Evolutionary conservation across 768 basidiomycete species (phyloP), one percentile per base, ranked within the genome.

Genomic region (Kwoniella newhampshirensis): DNA sequence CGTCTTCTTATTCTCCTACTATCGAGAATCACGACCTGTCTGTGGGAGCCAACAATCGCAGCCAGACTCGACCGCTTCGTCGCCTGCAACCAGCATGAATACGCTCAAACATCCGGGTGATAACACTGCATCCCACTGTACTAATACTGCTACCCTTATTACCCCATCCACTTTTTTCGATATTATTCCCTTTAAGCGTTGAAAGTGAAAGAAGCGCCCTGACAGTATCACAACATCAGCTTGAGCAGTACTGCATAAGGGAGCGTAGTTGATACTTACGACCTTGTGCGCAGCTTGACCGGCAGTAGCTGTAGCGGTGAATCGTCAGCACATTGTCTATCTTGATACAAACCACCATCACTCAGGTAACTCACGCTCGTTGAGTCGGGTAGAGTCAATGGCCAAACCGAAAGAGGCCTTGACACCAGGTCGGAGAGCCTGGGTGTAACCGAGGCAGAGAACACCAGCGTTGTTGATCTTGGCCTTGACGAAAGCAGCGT

Each of bases 401-500:
- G 91, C 91, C 72, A 97, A 84, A 80, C 94, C 93, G 77, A 97
- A 92, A 47, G 87, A 83, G 65, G 91, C 62, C 58, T 65, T 64
- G 52, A 67, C 62, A 57, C 65, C 75, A 21, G 65, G 77, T 59
- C 77, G 88, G 74, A 99, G 88, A 36, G 84, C 80, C 81, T 99
- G 94, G 49, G 91, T 94, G 60, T 75, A 89, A 84, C 73, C 87
- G 65, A 94, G 85, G 70, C 84, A 87, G 66, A 96, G 83, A 74
- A 93, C 83, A 82, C 93, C 93, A 57, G 85, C 77, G 81, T 93
- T 94, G 85, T 97, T 97, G 81, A 98, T 93, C 84, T 97, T 97
- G 67, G 92, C 89, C 84, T 99, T 98, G 80, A 97, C 83, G 74
- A 89, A 97, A 8, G 92, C 87, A 64, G 91, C 86, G 27, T 82